Percentiles rank a stretch among this genome's conserved stretches.
Conservation (phyloP, 768 basidiomycete species). For the Auriculariales sp. region DNA sequence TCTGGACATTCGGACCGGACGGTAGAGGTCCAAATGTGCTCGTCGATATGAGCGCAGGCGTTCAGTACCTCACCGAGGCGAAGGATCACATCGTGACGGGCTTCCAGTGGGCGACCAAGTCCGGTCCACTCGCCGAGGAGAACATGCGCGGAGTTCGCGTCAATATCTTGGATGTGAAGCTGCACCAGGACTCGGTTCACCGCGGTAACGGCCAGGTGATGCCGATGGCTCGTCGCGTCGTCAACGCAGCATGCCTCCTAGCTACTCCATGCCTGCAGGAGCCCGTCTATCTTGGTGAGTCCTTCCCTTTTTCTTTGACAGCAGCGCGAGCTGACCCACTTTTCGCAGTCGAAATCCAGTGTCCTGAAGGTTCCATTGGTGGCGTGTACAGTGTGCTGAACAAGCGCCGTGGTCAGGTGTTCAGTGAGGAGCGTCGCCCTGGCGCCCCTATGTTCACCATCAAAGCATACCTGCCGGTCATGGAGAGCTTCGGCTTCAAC, state of each 20-base stretch:
- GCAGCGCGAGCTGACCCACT: neutral
- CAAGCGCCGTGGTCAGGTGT: conserved; percentile 33
- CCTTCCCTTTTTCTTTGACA: neutral
- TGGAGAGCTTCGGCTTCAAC: conserved; percentile 31
- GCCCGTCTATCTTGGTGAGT: conserved; percentile 28
- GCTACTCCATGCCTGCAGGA: conserved; percentile 32
- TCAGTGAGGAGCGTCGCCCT: conserved; percentile 33
- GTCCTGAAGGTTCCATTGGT: conserved; percentile 33
- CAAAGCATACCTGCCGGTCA: conserved; percentile 28
- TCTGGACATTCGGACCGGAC: conserved; percentile 41
- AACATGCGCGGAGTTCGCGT: conserved; percentile 34
- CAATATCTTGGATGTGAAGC: conserved; percentile 33
- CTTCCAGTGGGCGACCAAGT: conserved; percentile 42
- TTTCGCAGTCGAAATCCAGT: conserved; percentile 28
- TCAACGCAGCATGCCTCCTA: conserved; percentile 34
- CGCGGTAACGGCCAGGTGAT: conserved; percentile 38
- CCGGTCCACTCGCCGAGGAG: conserved; percentile 32
- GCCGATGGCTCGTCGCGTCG: conserved; percentile 31
- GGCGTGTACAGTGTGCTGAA: conserved; percentile 30
- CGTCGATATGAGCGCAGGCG: conserved; percentile 36
- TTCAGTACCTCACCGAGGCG: conserved; percentile 38
- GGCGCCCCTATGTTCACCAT: conserved; percentile 41
- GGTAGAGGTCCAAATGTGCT: conserved; percentile 33
- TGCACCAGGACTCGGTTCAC: conserved; percentile 40
- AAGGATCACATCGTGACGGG: conserved; percentile 39